Evolutionary conservation across 1,139 yeast genomes (phyloP).

Genomic region (Hemisphaericaspora lyxosophila): DNA sequence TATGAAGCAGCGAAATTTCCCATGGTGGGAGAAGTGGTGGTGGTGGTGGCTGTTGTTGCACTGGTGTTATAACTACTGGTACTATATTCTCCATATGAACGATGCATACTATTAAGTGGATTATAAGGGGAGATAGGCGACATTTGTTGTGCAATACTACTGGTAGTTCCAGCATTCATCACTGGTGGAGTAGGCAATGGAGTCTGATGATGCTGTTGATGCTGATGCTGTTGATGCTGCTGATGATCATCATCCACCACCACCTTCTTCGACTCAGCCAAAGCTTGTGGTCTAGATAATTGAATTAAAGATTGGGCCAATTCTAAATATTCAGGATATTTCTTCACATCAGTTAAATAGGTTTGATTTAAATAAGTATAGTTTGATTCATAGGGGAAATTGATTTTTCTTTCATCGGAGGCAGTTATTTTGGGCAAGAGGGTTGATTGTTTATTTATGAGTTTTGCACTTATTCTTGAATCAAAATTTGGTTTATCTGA

Average conservation of each 20-base stretch:
- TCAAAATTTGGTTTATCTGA: constrained; percentile 40
- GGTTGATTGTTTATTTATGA: constrained; percentile 25
- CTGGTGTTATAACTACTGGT: neutral
- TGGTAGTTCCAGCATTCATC: constrained; percentile 13
- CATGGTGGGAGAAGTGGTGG: constrained; percentile 14
- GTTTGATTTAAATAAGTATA: constrained; percentile 51
- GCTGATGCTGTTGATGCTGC: too few species aligned
- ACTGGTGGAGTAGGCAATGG: constrained; percentile 1
- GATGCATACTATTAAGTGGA: neutral
- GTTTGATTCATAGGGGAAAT: constrained; percentile 57
- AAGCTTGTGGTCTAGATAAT: constrained; percentile 24
- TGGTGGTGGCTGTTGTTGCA: constrained; percentile 13
- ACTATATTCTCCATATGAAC: neutral
- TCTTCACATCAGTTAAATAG: constrained; percentile 44
- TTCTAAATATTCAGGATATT: constrained; percentile 50
- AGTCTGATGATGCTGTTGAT: too few species aligned
- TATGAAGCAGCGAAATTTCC: too few species aligned
- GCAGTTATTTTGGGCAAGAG: constrained; percentile 24
- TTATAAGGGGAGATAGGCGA: constrained; percentile 12
- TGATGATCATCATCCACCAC: too few species aligned
- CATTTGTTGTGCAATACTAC: constrained; percentile 13
- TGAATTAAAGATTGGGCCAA: constrained; percentile 45
- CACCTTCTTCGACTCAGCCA: constrained; percentile 1
- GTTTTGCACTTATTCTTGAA: constrained; percentile 39
- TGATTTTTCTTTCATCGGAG: constrained; percentile 39